These are phyloP conservation scores for Lentinula lateritia DNA, from an alignment of 768 basidiomycete genomes.

Conservation along the genomic window DNA sequence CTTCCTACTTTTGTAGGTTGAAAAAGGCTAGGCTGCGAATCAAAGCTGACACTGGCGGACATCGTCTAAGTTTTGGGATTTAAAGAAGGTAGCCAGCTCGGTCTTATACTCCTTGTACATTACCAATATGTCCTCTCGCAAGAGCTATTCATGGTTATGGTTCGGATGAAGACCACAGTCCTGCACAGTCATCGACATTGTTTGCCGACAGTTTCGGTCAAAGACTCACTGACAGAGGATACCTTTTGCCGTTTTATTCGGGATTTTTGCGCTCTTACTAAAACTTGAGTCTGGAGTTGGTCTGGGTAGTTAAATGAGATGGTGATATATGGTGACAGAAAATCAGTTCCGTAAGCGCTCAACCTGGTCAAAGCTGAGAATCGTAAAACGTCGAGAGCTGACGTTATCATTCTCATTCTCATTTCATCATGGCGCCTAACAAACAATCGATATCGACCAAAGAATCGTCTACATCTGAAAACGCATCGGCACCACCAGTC, in stretches of 20 bases:
- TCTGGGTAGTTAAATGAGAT: too few species aligned
- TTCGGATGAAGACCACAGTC: too few species aligned
- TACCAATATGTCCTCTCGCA: neutral
- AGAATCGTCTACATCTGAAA: neutral
- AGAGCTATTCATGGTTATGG: too few species aligned
- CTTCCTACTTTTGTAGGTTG: constrained; percentile 24
- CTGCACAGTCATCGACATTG: too few species aligned
- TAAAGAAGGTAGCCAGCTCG: neutral
- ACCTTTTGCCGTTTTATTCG: neutral
- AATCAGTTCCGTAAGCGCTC: too few species aligned
- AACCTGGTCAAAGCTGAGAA: neutral
- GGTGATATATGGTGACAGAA: too few species aligned
- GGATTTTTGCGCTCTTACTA: neutral
- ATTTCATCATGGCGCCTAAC: neutral
- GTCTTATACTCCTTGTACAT: neutral
- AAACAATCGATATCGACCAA: neutral
- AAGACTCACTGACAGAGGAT: neutral
- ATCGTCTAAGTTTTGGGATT: neutral
- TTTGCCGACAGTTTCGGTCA: neutral
- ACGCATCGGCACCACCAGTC: neutral
- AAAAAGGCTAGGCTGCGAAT: constrained; percentile 17
- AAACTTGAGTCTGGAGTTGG: too few species aligned
- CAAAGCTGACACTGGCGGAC: neutral
- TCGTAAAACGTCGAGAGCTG: neutral
- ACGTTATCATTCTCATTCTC: constrained; percentile 6